Base-by-base conservation (phyloP, 1,284 basidiomycete species). In the Tilletiaria anomala region DNA sequence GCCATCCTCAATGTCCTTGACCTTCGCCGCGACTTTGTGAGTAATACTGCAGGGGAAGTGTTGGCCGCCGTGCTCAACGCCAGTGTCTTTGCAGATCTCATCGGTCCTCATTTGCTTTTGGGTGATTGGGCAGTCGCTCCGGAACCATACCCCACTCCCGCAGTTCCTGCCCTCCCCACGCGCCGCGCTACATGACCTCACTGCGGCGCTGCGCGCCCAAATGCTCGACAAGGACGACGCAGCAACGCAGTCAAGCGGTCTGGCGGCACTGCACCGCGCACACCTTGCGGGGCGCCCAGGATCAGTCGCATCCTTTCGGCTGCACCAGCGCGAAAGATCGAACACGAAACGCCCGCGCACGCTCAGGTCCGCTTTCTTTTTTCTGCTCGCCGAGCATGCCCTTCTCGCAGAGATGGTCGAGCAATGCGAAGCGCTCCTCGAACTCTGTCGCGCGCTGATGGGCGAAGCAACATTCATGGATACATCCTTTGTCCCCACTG, bases 1-100 rank as follows among this genome's bases (percentile, higher is more conserved):
- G 70, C 69, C 0, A 70, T 73, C 1, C 54, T 70, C 21, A 69
- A 71, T 35, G 70, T 73, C 16, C 48, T 72, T n/a, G 68, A 70
- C 6, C 53, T 71, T 6, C 60, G 72, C 2, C 66, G 69, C 22
- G 71, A 71, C 43, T 41, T 73, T 8, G 69, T 39, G 17, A 39
- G 38, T 26, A n/a, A n/a, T n/a, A n/a, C 14, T 11, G 6, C 17
- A 17, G 5, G 6, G 17, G 35, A 37, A 11, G 2, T 17, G 16
- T 6, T 31, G 10, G 15, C 26, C 11, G 17, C 16, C 23, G 26
- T 29, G 22, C 19, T n/a, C 19, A 23, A 19, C n/a, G 3, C 14
- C 24, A 4, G 5, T 19, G 4, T 26, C 3, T 18, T 3, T 6
- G 6, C 37, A 39, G 38, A 24, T 72, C 22, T 58, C 68, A 0